phyloP scores from a whole-genome alignment of 208 protist genomes.

The Trypanosomatidae sp. region DNA sequence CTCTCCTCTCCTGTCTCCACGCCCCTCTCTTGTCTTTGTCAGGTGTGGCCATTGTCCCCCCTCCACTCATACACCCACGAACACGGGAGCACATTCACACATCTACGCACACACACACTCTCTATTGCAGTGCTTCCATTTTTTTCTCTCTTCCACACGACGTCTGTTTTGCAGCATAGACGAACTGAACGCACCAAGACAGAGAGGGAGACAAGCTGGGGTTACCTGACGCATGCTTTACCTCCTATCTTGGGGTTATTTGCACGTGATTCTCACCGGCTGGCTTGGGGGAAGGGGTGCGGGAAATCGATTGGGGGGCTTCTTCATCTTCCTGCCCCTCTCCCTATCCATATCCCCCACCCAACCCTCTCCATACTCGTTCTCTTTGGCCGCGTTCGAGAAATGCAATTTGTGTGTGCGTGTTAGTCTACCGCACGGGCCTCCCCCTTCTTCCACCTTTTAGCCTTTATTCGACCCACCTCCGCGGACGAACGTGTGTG shows the following conservation, averaged over 20 bases:
- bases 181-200: neutral
- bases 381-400: neutral
- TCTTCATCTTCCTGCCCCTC: neutral
- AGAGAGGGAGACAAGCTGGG: neutral
- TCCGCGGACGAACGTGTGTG: neutral
- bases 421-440: neutral
- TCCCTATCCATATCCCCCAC: neutral
- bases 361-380: neutral
- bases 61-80: neutral
- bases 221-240: neutral
- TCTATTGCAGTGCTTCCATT: neutral
- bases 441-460: neutral
- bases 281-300: neutral
- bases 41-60: neutral
- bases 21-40: neutral
- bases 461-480: neutral
- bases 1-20: neutral
- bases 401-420: neutral
- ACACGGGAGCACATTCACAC: conserved; percentile 1
- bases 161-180: neutral
- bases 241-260: neutral
- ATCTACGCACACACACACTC: conserved; percentile 7
- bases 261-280: neutral
- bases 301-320: neutral
- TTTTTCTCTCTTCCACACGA: neutral